A percentile compares a stretch with the other conserved stretches of the same genome.
These are phyloP conservation scores for Leishmania turanica DNA, from an alignment of 208 protist genomes.

Conservation along the genomic window DNA sequence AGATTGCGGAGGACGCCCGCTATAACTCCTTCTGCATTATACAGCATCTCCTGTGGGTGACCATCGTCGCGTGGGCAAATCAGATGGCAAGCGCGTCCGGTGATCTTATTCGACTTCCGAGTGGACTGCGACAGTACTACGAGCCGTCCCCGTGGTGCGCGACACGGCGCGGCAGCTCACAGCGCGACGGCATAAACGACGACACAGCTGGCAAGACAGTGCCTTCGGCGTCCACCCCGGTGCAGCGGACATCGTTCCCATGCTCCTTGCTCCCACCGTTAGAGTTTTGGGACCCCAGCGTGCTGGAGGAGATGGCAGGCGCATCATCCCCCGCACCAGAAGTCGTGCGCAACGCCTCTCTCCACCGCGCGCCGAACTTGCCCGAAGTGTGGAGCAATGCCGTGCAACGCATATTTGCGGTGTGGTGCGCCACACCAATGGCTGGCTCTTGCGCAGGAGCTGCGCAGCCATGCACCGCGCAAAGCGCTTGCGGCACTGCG, in stretches of 20 bases:
- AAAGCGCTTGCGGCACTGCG: background rate
- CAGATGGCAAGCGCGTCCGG: constrained; percentile 50
- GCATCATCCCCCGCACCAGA: background rate
- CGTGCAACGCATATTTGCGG: constrained; percentile 17
- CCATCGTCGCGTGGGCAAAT: constrained; percentile 51
- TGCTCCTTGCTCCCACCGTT: constrained; percentile 22
- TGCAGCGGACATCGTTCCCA: constrained; percentile 5
- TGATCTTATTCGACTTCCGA: constrained; percentile 29
- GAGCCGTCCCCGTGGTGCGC: background rate
- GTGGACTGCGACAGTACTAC: background rate
- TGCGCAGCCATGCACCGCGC: background rate
- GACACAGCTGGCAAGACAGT: background rate
- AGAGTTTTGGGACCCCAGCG: constrained; percentile 25
- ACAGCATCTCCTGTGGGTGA: constrained; percentile 42
- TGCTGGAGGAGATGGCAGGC: background rate
- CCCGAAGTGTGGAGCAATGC: constrained; percentile 24
- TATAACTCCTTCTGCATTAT: constrained; percentile 38
- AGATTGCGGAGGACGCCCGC: constrained; percentile 32
- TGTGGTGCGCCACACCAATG: constrained; percentile 20
- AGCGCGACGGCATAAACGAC: background rate
- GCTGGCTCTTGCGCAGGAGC: background rate
- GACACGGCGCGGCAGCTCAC: background rate
- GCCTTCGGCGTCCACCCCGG: background rate
- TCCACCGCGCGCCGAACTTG: constrained; percentile 18
- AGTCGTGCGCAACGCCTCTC: background rate